These are phyloP conservation scores for Kodamaea nitidulidarum DNA, from an alignment of 805 yeast species.

Conservation along the genomic window DNA sequence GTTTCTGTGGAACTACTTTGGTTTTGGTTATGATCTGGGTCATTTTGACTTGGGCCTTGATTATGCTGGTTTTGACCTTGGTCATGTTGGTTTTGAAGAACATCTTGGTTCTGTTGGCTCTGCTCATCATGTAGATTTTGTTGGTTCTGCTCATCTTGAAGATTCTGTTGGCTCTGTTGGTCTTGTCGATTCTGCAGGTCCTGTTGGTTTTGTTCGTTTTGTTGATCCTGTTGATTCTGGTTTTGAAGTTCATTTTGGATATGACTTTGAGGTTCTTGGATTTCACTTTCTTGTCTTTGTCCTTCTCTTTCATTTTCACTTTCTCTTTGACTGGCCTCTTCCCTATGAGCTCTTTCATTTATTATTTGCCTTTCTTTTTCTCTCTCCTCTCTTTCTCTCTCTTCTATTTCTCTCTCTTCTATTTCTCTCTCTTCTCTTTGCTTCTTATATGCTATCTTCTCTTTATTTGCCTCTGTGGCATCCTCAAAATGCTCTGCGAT, in stretches of 20 bases:
- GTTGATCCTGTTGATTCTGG: background rate
- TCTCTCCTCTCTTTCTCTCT: too few species aligned
- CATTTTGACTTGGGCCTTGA: background rate
- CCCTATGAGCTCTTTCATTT: too few species aligned
- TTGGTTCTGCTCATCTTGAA: slow-evolving; percentile 2
- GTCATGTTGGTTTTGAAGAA: background rate
- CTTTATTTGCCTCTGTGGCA: slow-evolving; percentile 23
- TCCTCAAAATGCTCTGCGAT: slow-evolving; percentile 31
- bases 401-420: background rate
- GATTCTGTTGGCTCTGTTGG: slow-evolving; percentile 1
- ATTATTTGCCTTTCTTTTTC: background rate
- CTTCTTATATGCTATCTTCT: slow-evolving; percentile 4
- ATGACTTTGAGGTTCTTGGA: too few species aligned
- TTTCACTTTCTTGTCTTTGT: background rate
- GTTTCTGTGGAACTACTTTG: background rate
- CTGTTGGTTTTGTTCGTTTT: slow-evolving; percentile 5
- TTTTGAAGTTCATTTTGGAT: too few species aligned
- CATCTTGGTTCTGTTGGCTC: background rate
- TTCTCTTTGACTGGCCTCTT: too few species aligned
- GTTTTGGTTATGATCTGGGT: background rate
- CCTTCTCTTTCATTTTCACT: background rate
- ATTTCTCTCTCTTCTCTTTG: background rate
- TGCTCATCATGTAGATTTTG: background rate
- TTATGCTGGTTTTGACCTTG: background rate
- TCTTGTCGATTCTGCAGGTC: slow-evolving; percentile 1